A percentile compares a stretch with the other conserved stretches of the same genome.
Conservation (phyloP, 2,329 filamentous ascomycete genomes). For the Colletotrichum sp. region DNA sequence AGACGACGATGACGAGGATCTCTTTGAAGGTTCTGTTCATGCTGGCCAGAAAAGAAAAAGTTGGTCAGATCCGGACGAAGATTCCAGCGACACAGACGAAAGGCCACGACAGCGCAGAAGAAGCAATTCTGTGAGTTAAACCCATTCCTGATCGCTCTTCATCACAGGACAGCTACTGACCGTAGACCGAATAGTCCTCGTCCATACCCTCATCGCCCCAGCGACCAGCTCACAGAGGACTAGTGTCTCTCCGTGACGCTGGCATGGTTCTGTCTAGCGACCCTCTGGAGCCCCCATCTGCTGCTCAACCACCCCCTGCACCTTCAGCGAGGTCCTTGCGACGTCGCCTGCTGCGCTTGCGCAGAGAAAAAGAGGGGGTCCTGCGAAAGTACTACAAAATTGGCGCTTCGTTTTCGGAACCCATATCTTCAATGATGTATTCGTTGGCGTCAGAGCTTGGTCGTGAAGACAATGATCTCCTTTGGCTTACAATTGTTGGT, state of each 20-base stretch:
- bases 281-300: slow-evolving; percentile 58
- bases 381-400: slow-evolving; percentile 84
- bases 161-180: slow-evolving; percentile 22
- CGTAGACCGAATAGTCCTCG: slow-evolving; percentile 55
- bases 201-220: slow-evolving; percentile 70
- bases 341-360: slow-evolving; percentile 75
- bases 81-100: slow-evolving; percentile 74
- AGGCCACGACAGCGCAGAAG: slow-evolving; percentile 80
- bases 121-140: slow-evolving; percentile 78
- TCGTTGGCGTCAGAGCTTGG: slow-evolving; percentile 93
- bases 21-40: slow-evolving; percentile 47
- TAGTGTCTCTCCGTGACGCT: slow-evolving; percentile 59
- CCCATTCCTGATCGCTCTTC: neutral
- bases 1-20: slow-evolving; percentile 53
- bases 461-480: slow-evolving; percentile 92
- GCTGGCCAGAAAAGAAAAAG: slow-evolving; percentile 79
- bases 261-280: slow-evolving; percentile 53
- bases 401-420: slow-evolving; percentile 91
- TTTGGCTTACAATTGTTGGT: slow-evolving; percentile 95
- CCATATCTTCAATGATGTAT: slow-evolving; percentile 93
- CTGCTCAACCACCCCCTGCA: slow-evolving; percentile 61
- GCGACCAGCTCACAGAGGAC: slow-evolving; percentile 63
- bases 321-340: slow-evolving; percentile 76
- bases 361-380: slow-evolving; percentile 76
- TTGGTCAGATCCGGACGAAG: slow-evolving; percentile 70